A percentile compares a stretch with the other conserved stretches of the same genome.
Conservation (phyloP, 805 yeast genomes). For the Candida schatavii region DNA sequence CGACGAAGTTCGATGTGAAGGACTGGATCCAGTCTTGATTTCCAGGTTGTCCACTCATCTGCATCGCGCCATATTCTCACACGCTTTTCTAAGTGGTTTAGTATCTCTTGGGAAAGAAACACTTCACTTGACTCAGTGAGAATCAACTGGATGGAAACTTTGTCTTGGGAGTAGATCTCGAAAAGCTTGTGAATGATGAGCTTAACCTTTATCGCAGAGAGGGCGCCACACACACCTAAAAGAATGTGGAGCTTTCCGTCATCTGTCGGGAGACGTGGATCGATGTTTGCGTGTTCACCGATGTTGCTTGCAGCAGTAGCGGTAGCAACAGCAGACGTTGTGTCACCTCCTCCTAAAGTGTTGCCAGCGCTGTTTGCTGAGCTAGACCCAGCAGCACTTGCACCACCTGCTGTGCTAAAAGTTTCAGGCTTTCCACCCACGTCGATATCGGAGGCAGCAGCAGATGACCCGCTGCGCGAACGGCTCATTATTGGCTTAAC, state of each 20-base stretch:
- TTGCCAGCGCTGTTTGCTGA: slow-evolving; percentile 1
- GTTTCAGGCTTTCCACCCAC: background rate
- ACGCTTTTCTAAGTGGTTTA: slow-evolving; percentile 38
- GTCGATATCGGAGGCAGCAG: slow-evolving; percentile 23
- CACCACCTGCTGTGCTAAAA: background rate
- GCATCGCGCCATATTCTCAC: slow-evolving; percentile 55
- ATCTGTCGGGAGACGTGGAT: slow-evolving; percentile 47
- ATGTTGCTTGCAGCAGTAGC: slow-evolving; percentile 4
- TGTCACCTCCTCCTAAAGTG: slow-evolving; percentile 10
- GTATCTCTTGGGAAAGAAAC: slow-evolving; percentile 47
- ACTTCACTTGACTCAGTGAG: slow-evolving; percentile 52
- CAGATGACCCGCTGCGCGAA: slow-evolving; percentile 40
- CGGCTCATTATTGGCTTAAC: slow-evolving; percentile 45
- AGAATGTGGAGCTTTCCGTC: slow-evolving; percentile 57
- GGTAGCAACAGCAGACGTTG: slow-evolving; percentile 7
- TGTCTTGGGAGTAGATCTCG: slow-evolving; percentile 50
- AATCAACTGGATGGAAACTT: slow-evolving; percentile 52
- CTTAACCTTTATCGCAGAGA: slow-evolving; percentile 50
- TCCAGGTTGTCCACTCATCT: slow-evolving; percentile 75
- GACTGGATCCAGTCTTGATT: slow-evolving; percentile 80
- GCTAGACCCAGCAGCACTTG: background rate
- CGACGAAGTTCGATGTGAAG: slow-evolving; percentile 90
- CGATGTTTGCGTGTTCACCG: slow-evolving; percentile 51
- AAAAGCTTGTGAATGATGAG: slow-evolving; percentile 50
- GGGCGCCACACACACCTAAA: slow-evolving; percentile 58